Evolutionary conservation across 768 basidiomycete species (phyloP), one percentile per base, ranked within the genome.

Genomic region (Leccinum broughii): DNA sequence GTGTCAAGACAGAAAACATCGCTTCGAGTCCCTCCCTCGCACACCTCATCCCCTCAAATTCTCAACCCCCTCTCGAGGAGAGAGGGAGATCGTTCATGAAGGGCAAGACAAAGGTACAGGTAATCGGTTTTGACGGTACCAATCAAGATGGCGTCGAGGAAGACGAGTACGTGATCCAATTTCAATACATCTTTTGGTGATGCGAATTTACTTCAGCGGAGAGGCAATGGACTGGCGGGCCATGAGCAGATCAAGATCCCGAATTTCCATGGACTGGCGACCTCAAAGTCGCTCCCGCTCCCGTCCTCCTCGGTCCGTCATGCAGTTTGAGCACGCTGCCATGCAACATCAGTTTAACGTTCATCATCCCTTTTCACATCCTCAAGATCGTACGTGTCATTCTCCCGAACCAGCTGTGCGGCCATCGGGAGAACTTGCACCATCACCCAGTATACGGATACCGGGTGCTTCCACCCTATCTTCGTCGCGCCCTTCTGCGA

Each of bases 151-250:
- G 80, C 55, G 77, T 79, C 60, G 87, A 92, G 67, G 89, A 90
- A 66, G 81, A 85, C 64, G 90, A 90, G 90, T 92, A 71, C 76
- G 86, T 86, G 60, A 60, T 70, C 50, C 63, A 48, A 54, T 65
- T 70, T 62, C 61, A 49, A 9, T 66, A 52, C 63, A 66, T 59
- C 55, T 56, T 58, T 63, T 63, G 59, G 64, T 66, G 68, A 72
- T 61, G 64, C 67, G 41, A 71, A 68, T 61, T 59, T 62, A 56
- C 59, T 61, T 50, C 57, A 68, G 87, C 60, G 77, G 79, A 56
- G 82, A 83, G 50, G 77, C 86, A 28, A 97, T 97, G 94, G 95
- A 96, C 70, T 97, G 94, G 95, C 83, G 93, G 53, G 87, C 91
- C 34, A 86, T 93, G 72, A 95, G 93, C 75, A 83, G 94, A 63